phyloP scores from a whole-genome alignment of 768 basidiomycete species.

The Tubosaeta sp. region DNA sequence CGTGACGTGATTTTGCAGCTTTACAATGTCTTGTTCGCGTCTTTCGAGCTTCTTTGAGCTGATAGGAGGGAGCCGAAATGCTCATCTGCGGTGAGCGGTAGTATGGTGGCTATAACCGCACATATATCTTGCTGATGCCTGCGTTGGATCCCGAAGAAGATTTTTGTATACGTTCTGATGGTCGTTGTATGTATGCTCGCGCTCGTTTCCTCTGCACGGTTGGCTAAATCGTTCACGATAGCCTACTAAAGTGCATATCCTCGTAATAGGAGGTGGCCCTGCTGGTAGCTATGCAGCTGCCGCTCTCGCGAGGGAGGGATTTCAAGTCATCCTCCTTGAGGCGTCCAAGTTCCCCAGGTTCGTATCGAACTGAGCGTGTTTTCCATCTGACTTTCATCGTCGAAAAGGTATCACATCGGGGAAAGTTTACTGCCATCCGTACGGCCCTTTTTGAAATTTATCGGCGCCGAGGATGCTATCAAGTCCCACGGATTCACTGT shows the following conservation, averaged over 20 bases:
- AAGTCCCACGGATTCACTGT: constrained; percentile 6
- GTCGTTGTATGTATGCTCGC: not conserved
- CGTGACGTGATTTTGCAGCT: no score
- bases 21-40: no score
- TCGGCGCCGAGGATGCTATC: constrained; percentile 7
- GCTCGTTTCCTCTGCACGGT: not conserved
- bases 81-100: no score
- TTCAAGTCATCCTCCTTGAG: constrained; percentile 9
- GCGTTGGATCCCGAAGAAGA: no score
- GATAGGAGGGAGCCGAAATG: no score
- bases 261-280: constrained; percentile 13
- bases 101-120: no score
- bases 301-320: constrained; percentile 10
- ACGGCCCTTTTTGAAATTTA: constrained; percentile 6
- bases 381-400: not conserved
- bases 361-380: not conserved
- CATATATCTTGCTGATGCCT: no score
- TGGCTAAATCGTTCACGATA: not conserved
- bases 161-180: no score
- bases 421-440: constrained; percentile 11
- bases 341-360: constrained; percentile 12
- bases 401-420: constrained; percentile 14
- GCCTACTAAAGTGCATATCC: constrained; percentile 3
- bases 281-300: constrained; percentile 10
- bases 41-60: no score